A percentile compares a stretch with the other conserved stretches of the same genome.
These are phyloP conservation scores for Sarcodon sp. DNA, from an alignment of 768 basidiomycete genomes.

Conservation along the genomic window DNA sequence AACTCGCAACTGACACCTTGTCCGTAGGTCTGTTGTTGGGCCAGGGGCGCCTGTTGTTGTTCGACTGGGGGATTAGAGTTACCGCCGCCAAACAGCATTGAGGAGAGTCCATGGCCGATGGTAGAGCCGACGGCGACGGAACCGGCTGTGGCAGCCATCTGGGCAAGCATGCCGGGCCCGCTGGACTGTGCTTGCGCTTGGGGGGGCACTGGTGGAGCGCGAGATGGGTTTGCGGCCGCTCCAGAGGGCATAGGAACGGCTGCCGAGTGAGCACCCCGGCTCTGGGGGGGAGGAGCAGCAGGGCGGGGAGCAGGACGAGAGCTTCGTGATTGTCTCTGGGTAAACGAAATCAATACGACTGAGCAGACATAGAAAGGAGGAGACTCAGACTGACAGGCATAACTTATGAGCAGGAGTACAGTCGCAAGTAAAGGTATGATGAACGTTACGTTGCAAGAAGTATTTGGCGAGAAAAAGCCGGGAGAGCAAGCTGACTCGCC, in stretches of 20 bases:
- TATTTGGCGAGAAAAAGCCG: too few species aligned
- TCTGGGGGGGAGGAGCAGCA: slow-evolving; percentile 32
- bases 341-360: background rate
- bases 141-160: slow-evolving; percentile 87
- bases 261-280: slow-evolving; percentile 36
- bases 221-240: slow-evolving; percentile 24
- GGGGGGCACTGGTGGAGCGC: slow-evolving; percentile 20
- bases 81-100: slow-evolving; percentile 77
- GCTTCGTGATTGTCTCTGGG: slow-evolving; percentile 60
- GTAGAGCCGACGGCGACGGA: slow-evolving; percentile 82
- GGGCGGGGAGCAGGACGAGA: slow-evolving; percentile 42
- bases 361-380: too few species aligned
- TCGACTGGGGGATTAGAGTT: slow-evolving; percentile 31
- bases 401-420: too few species aligned
- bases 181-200: slow-evolving; percentile 14
- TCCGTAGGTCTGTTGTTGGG: slow-evolving; percentile 31
- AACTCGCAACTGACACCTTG: slow-evolving; percentile 49
- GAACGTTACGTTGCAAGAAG: too few species aligned
- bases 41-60: slow-evolving; percentile 32
- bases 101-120: slow-evolving; percentile 82
- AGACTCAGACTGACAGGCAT: too few species aligned
- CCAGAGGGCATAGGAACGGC: slow-evolving; percentile 24
- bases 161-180: slow-evolving; percentile 61
- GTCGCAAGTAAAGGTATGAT: too few species aligned
- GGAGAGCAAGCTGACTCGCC: too few species aligned